phyloP scores from a whole-genome alignment of 2,329 filamentous ascomycete genomes.

The Verticillium alfalfae region DNA sequence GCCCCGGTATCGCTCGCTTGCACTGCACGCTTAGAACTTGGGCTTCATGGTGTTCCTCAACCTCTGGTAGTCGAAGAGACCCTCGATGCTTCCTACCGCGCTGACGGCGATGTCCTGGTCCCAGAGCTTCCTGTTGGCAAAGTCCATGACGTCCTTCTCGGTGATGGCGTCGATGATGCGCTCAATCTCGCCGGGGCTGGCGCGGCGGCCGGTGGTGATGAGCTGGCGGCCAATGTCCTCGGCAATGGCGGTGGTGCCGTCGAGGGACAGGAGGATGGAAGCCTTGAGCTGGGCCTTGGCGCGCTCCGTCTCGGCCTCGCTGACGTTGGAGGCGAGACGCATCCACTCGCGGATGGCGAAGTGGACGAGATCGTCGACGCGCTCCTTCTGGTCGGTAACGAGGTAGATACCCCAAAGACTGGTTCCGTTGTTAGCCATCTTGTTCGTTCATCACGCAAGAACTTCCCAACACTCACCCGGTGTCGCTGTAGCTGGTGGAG shows the following conservation, averaged over 20 bases:
- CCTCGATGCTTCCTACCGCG: slow-evolving; percentile 91
- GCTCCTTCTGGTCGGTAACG: slow-evolving; percentile 81
- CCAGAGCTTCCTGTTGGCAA: slow-evolving; percentile 93
- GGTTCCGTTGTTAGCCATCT: neutral
- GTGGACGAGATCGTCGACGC: slow-evolving; percentile 92
- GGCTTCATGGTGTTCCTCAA: slow-evolving; percentile 83
- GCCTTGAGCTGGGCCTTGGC: slow-evolving; percentile 99
- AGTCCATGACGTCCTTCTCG: slow-evolving; percentile 95
- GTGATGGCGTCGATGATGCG: slow-evolving; percentile 81
- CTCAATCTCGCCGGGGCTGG: slow-evolving; percentile 92
- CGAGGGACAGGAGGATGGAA: slow-evolving; percentile 91
- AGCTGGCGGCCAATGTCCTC: slow-evolving; percentile 99
- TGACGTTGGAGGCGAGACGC: slow-evolving; percentile 83
- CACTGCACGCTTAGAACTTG: slow-evolving; percentile 48
- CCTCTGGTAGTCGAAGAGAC: slow-evolving; percentile 70
- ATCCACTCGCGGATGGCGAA: slow-evolving; percentile 99
- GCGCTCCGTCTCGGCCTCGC: slow-evolving; percentile 87
- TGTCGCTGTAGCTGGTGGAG: slow-evolving; percentile 98
- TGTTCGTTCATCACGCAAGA: neutral
- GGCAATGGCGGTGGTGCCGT: slow-evolving; percentile 93
- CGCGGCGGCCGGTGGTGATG: slow-evolving; percentile 90
- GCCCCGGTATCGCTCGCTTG: slow-evolving; percentile 2
- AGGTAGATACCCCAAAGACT: slow-evolving; percentile 99
- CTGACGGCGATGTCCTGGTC: slow-evolving; percentile 93
- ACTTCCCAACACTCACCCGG: slow-evolving; percentile 63